Evolutionary conservation across 257 asterid species (phyloP).

Genomic region (Capsicum chinense): DNA sequence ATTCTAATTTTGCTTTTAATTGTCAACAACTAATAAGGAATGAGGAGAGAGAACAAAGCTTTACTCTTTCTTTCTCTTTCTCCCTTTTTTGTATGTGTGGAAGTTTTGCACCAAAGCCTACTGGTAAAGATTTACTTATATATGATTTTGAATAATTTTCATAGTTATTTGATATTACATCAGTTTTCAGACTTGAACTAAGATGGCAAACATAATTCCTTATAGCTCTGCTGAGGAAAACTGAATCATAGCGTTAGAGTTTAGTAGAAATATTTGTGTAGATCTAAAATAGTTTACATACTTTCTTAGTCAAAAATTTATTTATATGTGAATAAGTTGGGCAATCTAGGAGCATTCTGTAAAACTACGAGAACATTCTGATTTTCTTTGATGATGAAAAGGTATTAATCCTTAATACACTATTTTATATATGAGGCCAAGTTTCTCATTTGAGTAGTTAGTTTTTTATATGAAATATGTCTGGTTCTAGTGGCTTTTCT

Average conservation of each 20-base stretch:
- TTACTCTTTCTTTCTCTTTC: too few relatives aligned
- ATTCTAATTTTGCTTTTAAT: background rate
- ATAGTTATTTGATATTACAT: too few relatives aligned
- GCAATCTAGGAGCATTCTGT: conserved; percentile 41
- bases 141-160: conserved; percentile 12
- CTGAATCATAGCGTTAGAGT: background rate
- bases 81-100: background rate
- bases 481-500: background rate
- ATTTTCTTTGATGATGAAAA: conserved; percentile 65
- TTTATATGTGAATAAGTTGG: conserved; percentile 6
- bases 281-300: background rate
- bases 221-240: background rate
- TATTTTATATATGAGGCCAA: background rate
- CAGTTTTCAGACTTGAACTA: conserved; percentile 20
- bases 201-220: background rate
- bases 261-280: conserved; percentile 10
- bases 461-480: conserved; percentile 14
- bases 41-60: background rate
- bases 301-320: conserved; percentile 14
- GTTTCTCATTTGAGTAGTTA: conserved; percentile 23
- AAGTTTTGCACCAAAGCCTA: conserved; percentile 12
- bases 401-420: conserved; percentile 46
- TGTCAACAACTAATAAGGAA: background rate
- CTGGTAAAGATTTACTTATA: conserved; percentile 5
- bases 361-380: conserved; percentile 63